Percentiles rank a stretch among this genome's conserved stretches.
Evolutionary conservation across 129 eudicot species (phyloP).

Genomic region (Smallanthus sonchifolius): DNA sequence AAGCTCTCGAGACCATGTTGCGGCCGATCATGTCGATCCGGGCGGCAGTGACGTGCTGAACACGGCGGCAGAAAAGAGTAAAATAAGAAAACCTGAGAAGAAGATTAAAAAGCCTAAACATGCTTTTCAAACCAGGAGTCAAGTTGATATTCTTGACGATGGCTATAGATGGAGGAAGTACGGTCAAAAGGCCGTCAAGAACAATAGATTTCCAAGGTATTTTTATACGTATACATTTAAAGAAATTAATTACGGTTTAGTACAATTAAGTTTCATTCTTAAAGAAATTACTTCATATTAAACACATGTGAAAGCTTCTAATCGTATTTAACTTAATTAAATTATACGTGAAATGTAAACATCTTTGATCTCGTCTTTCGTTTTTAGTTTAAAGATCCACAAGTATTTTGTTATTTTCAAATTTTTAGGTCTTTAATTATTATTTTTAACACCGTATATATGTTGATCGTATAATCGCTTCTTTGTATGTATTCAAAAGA

Average conservation of each 20-base stretch:
- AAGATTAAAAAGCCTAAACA: slow-evolving; percentile 57
- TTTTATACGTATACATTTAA: neutral
- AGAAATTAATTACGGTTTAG: neutral
- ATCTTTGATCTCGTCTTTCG: neutral
- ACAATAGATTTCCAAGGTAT: slow-evolving; percentile 81
- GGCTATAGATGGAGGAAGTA: slow-evolving; percentile 90
- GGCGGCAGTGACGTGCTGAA: slow-evolving; percentile 20
- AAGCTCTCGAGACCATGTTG: neutral
- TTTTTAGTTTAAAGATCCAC: neutral
- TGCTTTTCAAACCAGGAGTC: slow-evolving; percentile 93
- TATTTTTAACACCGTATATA: neutral
- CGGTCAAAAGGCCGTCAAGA: slow-evolving; percentile 85
- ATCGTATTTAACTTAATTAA: neutral
- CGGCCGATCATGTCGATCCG: slow-evolving; percentile 4
- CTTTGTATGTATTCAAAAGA: too few species aligned
- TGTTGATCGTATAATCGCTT: neutral
- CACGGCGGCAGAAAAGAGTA: slow-evolving; percentile 27
- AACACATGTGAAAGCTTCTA: neutral
- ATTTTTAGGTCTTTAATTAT: neutral
- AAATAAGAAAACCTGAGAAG: slow-evolving; percentile 39
- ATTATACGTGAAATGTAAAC: neutral
- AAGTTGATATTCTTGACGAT: slow-evolving; percentile 85
- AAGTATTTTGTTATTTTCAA: neutral
- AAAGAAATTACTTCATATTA: neutral
- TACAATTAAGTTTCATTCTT: neutral